phyloP scores from a whole-genome alignment of 2,329 filamentous ascomycete species.

The Arthrobotrys iridis region DNA sequence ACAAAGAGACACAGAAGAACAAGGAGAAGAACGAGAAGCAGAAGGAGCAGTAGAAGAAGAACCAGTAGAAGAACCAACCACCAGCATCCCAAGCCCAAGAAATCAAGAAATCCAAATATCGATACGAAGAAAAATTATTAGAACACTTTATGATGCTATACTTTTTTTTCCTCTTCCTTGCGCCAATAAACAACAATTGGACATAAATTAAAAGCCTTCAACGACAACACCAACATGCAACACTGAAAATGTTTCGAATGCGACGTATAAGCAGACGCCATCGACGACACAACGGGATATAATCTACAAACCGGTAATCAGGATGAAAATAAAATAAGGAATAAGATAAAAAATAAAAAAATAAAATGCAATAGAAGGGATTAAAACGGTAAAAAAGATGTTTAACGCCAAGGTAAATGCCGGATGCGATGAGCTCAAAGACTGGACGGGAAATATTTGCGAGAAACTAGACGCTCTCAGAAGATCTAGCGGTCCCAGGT shows the following conservation, averaged over 20 bases:
- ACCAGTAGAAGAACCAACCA: neutral
- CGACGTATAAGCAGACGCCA: constrained; percentile 13
- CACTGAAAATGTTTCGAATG: neutral
- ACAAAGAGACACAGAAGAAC: neutral
- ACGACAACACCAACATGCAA: constrained; percentile 10
- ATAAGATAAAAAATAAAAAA: constrained; percentile 14
- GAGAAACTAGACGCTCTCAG: constrained; percentile 30
- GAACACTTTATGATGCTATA: constrained; percentile 13
- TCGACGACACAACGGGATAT: neutral
- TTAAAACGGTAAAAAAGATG: constrained; percentile 53
- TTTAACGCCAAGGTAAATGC: constrained; percentile 56
- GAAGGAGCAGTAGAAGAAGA: neutral
- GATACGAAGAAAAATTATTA: neutral
- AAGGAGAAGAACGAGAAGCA: neutral
- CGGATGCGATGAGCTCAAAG: constrained; percentile 22
- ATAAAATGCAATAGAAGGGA: constrained; percentile 1
- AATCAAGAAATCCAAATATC: neutral
- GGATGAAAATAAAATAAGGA: neutral
- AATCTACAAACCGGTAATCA: neutral
- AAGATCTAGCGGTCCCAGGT: constrained; percentile 45
- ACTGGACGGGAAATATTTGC: neutral
- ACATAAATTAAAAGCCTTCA: neutral
- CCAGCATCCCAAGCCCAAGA: neutral
- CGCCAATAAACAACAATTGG: constrained; percentile 14
- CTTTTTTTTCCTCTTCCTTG: constrained; percentile 6